Base-by-base conservation (phyloP, 2,329 filamentous ascomycete genomes). In the Verticillium zaregamsianum region DNA sequence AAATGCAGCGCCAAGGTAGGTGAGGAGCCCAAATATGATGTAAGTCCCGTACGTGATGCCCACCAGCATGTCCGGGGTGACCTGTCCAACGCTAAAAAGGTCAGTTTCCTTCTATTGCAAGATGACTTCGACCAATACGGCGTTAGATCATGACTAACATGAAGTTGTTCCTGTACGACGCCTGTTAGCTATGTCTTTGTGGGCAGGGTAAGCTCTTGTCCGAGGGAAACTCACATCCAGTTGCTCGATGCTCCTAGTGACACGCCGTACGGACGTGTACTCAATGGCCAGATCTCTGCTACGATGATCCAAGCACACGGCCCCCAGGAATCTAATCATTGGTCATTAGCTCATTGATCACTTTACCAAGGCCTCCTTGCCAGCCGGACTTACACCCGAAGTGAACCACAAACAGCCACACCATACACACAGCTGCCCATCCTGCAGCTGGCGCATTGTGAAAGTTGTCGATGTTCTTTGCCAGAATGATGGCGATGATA, bases 291-390 rank as follows among this genome's bases (percentile, higher is more conserved):
- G 52, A 93, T 86, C 74, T 92, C 90, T 2, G 88, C 85, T 1
- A 91, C 83, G 61, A 93, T 80, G 63, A 91, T 90, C 90, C 90
- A 92, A 0, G 87, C 84, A 67, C 86, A 89, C 2, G 89, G 90
- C 0, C 89, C 88, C 90, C 90, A 93, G 0, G 83, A 87, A 14
- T 52, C 71, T 91, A 90, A 35, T 8, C 6, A 3, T 6, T 5
- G 8, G 2, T 28, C 28, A 40, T 62, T 3, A 60, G 57, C 59
- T 55, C 32, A 61, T 23, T 5, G 8, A 14, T 8, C 5, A 52
- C 3, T 3, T 14, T 20, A 12, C 7, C 9, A 35, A 35, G 9
- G 11, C 1, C 1, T 4, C 20, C 11, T 7, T 20, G 11, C n/a
- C 7, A 14, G 20, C 3, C 4, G 32, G 3, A n/a, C 54, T 31